Conservation (phyloP, 192 early-diverging fungal species). For the Entomortierella beljakovae region DNA sequence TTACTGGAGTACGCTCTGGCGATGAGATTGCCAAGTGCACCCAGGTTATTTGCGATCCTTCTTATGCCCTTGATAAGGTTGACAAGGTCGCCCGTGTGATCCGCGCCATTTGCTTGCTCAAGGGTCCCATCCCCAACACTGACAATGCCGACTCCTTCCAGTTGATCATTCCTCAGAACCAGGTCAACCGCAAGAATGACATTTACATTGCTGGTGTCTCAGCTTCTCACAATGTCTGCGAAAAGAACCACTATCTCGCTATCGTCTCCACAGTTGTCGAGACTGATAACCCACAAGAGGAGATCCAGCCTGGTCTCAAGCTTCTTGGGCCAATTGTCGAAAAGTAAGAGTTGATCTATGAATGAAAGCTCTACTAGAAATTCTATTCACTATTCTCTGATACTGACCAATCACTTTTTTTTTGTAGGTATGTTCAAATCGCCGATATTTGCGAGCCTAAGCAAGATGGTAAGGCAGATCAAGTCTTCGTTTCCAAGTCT, state of each 20-base stretch:
- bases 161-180: constrained; percentile 98
- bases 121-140: constrained; percentile 92
- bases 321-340: constrained; percentile 92
- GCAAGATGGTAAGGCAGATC: constrained; percentile 83
- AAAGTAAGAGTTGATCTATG: constrained; percentile 62
- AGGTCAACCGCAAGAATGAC: constrained; percentile 93
- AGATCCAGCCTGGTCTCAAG: constrained; percentile 88
- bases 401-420: not conserved
- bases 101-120: constrained; percentile 95
- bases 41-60: constrained; percentile 96
- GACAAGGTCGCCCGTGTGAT: constrained; percentile 89
- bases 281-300: constrained; percentile 89
- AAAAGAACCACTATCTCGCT: constrained; percentile 89
- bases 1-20: constrained; percentile 92
- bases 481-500: constrained; percentile 92
- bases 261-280: constrained; percentile 98
- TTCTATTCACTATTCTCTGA: too few relatives aligned
- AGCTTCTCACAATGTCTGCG: constrained; percentile 90
- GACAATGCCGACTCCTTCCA: constrained; percentile 89
- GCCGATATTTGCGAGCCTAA: constrained; percentile 89
- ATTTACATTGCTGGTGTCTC: constrained; percentile 97
- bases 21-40: constrained; percentile 86
- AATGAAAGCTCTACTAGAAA: not conserved
- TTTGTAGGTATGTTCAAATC: constrained; percentile 79
- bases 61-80: constrained; percentile 87